Conservation (phyloP, 768 basidiomycete species). For the Hygrophoropsis aurantiaca region DNA sequence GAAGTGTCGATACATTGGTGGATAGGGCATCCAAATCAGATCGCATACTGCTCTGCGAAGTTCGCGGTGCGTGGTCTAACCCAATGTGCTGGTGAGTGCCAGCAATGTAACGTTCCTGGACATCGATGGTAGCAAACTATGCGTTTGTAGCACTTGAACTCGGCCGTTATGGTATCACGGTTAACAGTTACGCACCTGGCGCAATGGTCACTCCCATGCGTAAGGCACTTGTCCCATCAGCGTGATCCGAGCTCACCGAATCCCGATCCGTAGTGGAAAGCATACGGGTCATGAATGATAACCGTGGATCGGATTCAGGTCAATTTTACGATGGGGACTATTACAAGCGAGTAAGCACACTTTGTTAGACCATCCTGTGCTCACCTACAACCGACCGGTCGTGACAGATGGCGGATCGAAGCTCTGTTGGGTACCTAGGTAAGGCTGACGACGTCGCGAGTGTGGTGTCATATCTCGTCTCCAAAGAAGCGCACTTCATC, state of each 20-base stretch:
- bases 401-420: neutral
- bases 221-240: slow-evolving; percentile 5
- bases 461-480: slow-evolving; percentile 11
- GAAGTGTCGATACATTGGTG: no score
- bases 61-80: slow-evolving; percentile 9
- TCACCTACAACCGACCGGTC: neutral
- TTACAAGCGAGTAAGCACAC: neutral
- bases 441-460: slow-evolving; percentile 10
- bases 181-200: slow-evolving; percentile 29
- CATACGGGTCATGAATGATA: neutral
- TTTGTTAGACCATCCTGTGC: neutral
- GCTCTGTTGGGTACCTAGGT: neutral
- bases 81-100: slow-evolving; percentile 16
- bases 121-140: slow-evolving; percentile 4
- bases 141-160: slow-evolving; percentile 25
- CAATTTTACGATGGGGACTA: neutral
- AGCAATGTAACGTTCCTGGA: neutral
- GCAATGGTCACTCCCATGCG: slow-evolving; percentile 24
- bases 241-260: neutral
- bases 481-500: slow-evolving; percentile 10
- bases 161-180: slow-evolving; percentile 22
- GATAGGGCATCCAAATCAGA: neutral
- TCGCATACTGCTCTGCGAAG: slow-evolving; percentile 16
- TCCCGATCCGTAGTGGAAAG: slow-evolving; percentile 2
- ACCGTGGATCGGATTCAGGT: neutral